Conservation (phyloP, 768 basidiomycete species). For the Favolaschia claudopus region DNA sequence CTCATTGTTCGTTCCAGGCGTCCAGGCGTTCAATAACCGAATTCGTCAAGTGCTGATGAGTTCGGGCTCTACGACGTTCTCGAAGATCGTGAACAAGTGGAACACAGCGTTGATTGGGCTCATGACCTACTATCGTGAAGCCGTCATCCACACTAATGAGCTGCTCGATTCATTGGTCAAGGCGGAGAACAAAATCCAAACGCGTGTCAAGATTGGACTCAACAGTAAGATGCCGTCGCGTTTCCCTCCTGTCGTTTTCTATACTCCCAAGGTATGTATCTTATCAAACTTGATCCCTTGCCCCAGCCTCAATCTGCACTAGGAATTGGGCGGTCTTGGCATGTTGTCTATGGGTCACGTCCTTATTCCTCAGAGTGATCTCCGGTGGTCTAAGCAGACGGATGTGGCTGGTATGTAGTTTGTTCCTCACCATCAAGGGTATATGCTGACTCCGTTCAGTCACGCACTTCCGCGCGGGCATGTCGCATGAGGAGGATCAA, state of each 20-base stretch:
- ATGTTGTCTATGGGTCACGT: constrained; percentile 99
- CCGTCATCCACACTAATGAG: constrained; percentile 97
- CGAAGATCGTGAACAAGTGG: constrained; percentile 99
- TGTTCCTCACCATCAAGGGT: not conserved
- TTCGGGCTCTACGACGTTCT: constrained; percentile 98
- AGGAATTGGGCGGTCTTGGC: constrained; percentile 96
- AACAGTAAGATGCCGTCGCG: constrained; percentile 99
- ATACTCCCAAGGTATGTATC: constrained; percentile 81
- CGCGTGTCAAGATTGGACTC: constrained; percentile 98
- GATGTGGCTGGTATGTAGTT: constrained; percentile 78
- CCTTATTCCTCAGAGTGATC: constrained; percentile 95
- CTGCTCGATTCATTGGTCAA: constrained; percentile 96
- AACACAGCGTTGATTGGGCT: constrained; percentile 94
- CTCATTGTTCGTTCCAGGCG: constrained; percentile 53
- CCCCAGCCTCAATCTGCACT: constrained; percentile 4
- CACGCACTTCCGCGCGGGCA: constrained; percentile 98
- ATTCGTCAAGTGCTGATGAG: constrained; percentile 98
- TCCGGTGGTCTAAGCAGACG: constrained; percentile 98
- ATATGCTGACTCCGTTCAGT: constrained; percentile 51
- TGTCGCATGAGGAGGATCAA: constrained; percentile 95
- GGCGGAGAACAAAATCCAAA: constrained; percentile 99
- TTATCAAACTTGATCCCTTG: not conserved
- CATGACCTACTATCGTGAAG: constrained; percentile 98
- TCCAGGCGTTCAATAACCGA: constrained; percentile 97
- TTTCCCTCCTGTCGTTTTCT: constrained; percentile 97